A percentile compares a stretch with the other conserved stretches of the same genome.
phyloP scores from a whole-genome alignment of 495 filamentous ascomycete species.

The Letharia lupina region DNA sequence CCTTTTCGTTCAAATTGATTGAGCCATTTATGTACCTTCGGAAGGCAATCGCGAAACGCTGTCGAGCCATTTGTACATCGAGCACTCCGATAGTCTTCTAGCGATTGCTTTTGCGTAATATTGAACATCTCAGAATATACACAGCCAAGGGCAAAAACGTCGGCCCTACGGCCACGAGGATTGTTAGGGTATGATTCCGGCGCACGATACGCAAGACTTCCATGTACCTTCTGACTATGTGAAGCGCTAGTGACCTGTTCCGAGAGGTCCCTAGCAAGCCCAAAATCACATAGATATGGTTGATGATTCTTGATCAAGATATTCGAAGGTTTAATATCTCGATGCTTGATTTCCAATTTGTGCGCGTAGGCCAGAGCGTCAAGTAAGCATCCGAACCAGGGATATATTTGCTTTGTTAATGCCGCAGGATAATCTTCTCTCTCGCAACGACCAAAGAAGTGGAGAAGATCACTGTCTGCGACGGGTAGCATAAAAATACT shows the following conservation, averaged over 20 bases:
- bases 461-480: constrained; percentile 8
- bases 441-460: not conserved
- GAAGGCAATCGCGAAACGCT: not conserved
- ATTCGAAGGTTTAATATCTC: constrained; percentile 95
- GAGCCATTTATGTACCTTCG: constrained; percentile 11
- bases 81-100: constrained; percentile 9
- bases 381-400: constrained; percentile 31
- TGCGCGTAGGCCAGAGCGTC: constrained; percentile 80
- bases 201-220: constrained; percentile 85
- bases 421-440: not conserved
- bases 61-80: not conserved
- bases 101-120: constrained; percentile 5
- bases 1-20: not conserved
- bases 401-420: not conserved
- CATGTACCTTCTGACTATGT: constrained; percentile 73
- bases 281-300: constrained; percentile 83
- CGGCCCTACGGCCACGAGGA: constrained; percentile 9
- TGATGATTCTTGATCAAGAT: constrained; percentile 56
- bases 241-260: constrained; percentile 65
- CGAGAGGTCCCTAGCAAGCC: constrained; percentile 80
- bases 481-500: constrained; percentile 17
- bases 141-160: constrained; percentile 20
- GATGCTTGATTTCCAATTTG: constrained; percentile 74
- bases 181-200: constrained; percentile 55
- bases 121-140: constrained; percentile 19